phyloP scores from a whole-genome alignment of 306 rosid genomes.

The Quercus engelmannii region DNA sequence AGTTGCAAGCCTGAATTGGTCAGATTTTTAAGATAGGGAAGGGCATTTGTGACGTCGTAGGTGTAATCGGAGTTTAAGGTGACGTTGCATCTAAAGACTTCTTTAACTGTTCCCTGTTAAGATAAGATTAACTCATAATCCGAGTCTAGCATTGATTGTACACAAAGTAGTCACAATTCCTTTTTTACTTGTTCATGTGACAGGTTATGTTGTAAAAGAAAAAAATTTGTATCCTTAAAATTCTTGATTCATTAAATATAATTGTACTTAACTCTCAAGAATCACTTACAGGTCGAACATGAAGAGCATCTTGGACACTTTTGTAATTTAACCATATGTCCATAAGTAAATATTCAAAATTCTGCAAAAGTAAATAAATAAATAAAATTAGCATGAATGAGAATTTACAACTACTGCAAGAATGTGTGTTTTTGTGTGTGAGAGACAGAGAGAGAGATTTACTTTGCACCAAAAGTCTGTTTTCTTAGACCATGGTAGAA shows the following conservation, averaged over 20 bases:
- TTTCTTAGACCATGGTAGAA: neutral
- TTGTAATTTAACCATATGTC: constrained; percentile 9
- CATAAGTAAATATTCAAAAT: constrained; percentile 11
- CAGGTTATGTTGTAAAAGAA: too few species aligned
- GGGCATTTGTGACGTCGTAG: neutral
- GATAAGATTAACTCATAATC: neutral
- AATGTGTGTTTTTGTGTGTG: too few species aligned
- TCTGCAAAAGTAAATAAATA: neutral
- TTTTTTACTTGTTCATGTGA: too few species aligned
- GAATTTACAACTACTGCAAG: neutral
- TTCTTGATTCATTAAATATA: neutral
- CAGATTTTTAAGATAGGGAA: constrained; percentile 17
- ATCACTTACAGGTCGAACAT: constrained; percentile 18
- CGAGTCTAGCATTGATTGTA: too few species aligned
- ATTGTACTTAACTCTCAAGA: neutral
- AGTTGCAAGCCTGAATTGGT: constrained; percentile 13
- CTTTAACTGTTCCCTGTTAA: constrained; percentile 16
- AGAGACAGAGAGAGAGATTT: neutral
- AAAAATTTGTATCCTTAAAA: too few species aligned
- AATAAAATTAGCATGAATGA: neutral
- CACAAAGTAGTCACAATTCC: too few species aligned
- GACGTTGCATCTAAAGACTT: constrained; percentile 12
- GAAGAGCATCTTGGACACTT: constrained; percentile 20
- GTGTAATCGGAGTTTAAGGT: constrained; percentile 8
- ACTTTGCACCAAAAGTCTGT: constrained; percentile 4